phyloP scores from a whole-genome alignment of 1,139 yeast species.

The Debaryomycetaceae sp. region DNA sequence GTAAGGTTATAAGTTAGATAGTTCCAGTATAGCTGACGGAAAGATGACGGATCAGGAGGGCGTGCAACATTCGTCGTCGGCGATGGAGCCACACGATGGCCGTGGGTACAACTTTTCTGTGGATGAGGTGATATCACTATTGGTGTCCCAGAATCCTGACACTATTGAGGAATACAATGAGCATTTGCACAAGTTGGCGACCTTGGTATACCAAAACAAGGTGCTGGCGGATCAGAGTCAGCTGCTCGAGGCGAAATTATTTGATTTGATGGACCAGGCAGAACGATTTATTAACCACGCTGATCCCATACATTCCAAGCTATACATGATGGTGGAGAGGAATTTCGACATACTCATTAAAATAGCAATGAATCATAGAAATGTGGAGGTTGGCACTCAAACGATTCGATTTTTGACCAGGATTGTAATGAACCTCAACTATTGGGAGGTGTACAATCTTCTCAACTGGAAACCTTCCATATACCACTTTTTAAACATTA shows the following conservation, averaged over 20 bases:
- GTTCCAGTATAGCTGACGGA: background rate
- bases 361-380: constrained; percentile 28
- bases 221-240: constrained; percentile 11
- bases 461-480: constrained; percentile 44
- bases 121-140: constrained; percentile 27
- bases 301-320: constrained; percentile 30
- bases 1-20: no score
- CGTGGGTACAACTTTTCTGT: background rate
- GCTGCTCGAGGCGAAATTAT: constrained; percentile 22
- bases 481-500: constrained; percentile 37
- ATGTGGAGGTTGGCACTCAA: constrained; percentile 30
- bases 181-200: constrained; percentile 32
- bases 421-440: constrained; percentile 37
- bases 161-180: constrained; percentile 36
- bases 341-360: constrained; percentile 40
- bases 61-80: background rate
- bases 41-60: background rate
- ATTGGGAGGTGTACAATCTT: constrained; percentile 46
- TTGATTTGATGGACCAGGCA: constrained; percentile 23
- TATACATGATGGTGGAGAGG: constrained; percentile 34
- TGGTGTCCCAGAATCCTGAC: constrained; percentile 27
- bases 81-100: background rate
- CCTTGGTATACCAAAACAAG: constrained; percentile 23
- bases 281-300: constrained; percentile 18
- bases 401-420: constrained; percentile 39